phyloP scores from a whole-genome alignment of 148 eudicot species.

The Silene uniflora region DNA sequence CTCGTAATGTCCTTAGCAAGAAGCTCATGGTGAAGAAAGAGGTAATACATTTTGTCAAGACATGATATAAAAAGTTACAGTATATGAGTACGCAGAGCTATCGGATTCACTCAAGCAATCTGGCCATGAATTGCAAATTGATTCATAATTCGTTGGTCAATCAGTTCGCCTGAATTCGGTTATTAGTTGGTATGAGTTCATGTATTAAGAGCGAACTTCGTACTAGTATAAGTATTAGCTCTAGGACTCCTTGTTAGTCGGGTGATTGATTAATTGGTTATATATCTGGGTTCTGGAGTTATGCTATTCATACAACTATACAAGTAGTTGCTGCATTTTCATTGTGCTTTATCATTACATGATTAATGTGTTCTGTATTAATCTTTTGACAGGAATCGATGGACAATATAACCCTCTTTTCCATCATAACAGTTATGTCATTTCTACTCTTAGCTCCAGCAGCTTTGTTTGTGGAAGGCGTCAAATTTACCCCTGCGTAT shows the following conservation, averaged over 20 bases:
- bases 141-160: too few species aligned
- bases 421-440: conserved; percentile 93
- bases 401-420: conserved; percentile 94
- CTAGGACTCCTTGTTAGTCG: not conserved
- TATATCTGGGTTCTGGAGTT: not conserved
- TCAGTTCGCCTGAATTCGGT: too few species aligned
- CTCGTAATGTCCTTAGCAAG: conserved; percentile 95
- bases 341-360: not conserved
- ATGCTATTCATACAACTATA: too few species aligned
- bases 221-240: too few species aligned
- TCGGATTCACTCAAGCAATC: not conserved
- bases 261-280: not conserved
- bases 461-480: conserved; percentile 71
- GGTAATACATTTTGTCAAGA: conserved; percentile 30
- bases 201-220: too few species aligned
- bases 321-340: not conserved
- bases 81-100: not conserved
- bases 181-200: too few species aligned
- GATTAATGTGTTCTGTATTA: conserved; percentile 18
- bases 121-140: too few species aligned
- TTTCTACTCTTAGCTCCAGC: conserved; percentile 69
- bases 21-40: conserved; percentile 93
- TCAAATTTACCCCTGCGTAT: conserved; percentile 83
- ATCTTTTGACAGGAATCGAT: conserved; percentile 64
- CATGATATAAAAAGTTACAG: not conserved